Conservation (phyloP, 2,329 filamentous ascomycete species). For the Septoria linicola region DNA sequence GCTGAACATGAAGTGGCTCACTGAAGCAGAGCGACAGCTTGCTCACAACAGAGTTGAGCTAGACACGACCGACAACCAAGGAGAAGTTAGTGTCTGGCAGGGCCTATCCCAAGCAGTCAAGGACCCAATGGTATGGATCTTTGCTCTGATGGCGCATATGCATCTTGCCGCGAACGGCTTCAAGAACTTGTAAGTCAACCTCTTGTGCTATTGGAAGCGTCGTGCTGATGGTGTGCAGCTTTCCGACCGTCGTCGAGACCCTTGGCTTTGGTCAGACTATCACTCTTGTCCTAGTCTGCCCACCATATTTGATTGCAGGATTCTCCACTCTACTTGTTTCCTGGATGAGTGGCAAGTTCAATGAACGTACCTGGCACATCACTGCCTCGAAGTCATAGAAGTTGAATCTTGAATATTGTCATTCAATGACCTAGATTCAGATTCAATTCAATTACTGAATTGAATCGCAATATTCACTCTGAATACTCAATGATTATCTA, state of each 20-base stretch:
- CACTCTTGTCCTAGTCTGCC: constrained; percentile 4
- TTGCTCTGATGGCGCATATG: constrained; percentile 6
- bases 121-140: constrained; percentile 14
- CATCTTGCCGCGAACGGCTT: constrained; percentile 16
- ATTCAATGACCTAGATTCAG: no score
- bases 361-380: constrained; percentile 15
- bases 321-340: constrained; percentile 4
- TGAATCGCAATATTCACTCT: no score
- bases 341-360: constrained; percentile 5
- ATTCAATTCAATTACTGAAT: no score
- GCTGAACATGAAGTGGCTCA: constrained; percentile 41
- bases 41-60: constrained; percentile 30
- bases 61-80: background rate
- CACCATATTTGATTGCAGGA: constrained; percentile 11
- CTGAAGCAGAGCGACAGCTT: constrained; percentile 36
- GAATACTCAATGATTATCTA: no score
- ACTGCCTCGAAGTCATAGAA: constrained; percentile 8
- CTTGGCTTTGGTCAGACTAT: constrained; percentile 49
- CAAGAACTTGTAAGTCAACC: no score
- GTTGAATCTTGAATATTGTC: no score
- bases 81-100: constrained; percentile 6
- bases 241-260: constrained; percentile 47
- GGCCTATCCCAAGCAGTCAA: constrained; percentile 6
- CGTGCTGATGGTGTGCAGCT: no score
- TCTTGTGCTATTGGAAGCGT: no score